Conservation (phyloP, 306 rosid species). For the Inga oerstediana region DNA sequence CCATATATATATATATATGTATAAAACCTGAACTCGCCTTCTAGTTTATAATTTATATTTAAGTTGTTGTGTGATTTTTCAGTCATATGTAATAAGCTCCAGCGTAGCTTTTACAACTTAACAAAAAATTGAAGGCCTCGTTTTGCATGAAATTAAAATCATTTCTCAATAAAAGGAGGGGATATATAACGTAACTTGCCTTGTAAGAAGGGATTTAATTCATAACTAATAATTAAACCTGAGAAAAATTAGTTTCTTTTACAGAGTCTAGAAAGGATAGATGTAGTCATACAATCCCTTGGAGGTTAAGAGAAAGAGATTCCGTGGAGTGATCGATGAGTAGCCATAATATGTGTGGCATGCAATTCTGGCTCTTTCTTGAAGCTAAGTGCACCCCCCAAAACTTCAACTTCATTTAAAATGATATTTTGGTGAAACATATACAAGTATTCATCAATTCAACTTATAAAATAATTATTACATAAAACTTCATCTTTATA, state of each 20-base stretch:
- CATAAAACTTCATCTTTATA: neutral
- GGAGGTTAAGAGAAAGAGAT: conserved; percentile 7
- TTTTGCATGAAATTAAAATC: neutral
- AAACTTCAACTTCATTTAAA: neutral
- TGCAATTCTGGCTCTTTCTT: conserved; percentile 1
- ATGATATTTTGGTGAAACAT: neutral
- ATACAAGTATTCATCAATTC: neutral
- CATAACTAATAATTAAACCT: neutral
- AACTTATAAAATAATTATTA: neutral
- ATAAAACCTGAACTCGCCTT: neutral
- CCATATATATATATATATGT: no score
- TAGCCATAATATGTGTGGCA: neutral
- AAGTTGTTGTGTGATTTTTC: neutral
- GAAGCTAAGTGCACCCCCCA: neutral
- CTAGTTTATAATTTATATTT: neutral
- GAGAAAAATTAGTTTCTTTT: neutral
- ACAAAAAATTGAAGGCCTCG: neutral
- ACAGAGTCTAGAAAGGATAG: neutral
- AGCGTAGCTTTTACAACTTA: neutral
- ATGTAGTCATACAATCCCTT: neutral
- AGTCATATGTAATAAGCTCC: neutral
- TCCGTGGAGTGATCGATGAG: neutral
- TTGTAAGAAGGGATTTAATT: conserved; percentile 1
- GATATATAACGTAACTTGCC: neutral
- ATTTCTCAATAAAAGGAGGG: neutral